Percentiles rank a stretch among this genome's conserved stretches.
These are phyloP conservation scores for Coprinopsis cinerea DNA, from an alignment of 768 basidiomycete genomes.

Conservation along the genomic window DNA sequence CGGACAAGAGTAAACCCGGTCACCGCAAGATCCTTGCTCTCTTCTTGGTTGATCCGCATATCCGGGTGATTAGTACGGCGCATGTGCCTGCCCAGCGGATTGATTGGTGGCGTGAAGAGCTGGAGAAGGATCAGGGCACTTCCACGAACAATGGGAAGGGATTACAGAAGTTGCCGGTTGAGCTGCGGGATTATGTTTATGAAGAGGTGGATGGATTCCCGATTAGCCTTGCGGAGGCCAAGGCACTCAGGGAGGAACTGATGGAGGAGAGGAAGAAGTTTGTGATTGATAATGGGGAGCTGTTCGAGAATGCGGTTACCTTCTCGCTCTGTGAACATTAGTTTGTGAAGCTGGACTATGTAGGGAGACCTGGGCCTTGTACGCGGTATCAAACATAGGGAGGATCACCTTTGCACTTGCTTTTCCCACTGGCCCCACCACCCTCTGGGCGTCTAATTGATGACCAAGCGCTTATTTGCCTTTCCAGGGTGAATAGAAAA, in stretches of 20 bases:
- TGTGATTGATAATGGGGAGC: slow-evolving; percentile 3
- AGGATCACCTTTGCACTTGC: too few species aligned
- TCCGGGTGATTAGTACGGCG: slow-evolving; percentile 20
- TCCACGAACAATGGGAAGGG: neutral
- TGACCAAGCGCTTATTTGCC: too few species aligned
- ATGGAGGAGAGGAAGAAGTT: slow-evolving; percentile 28
- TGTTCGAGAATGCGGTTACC: neutral
- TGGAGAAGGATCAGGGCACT: neutral
- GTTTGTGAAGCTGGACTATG: neutral
- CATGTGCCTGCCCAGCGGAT: slow-evolving; percentile 23
- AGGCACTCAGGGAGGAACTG: slow-evolving; percentile 22
- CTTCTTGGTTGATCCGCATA: slow-evolving; percentile 31
- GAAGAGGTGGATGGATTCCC: slow-evolving; percentile 21
- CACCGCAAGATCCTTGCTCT: slow-evolving; percentile 35
- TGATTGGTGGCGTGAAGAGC: slow-evolving; percentile 22
- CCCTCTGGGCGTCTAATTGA: too few species aligned
- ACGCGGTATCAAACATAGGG: too few species aligned
- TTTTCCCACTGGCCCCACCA: too few species aligned
- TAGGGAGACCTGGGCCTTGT: too few species aligned
- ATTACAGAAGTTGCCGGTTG: slow-evolving; percentile 20
- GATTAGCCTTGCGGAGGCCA: slow-evolving; percentile 23
- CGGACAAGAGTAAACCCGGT: slow-evolving; percentile 29
- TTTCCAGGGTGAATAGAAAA: too few species aligned
- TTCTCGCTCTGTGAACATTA: slow-evolving; percentile 3
- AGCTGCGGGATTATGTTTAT: slow-evolving; percentile 20